These are phyloP conservation scores for Aspergillus sp. DNA, from an alignment of 2,329 filamentous ascomycete genomes.

Conservation along the genomic window DNA sequence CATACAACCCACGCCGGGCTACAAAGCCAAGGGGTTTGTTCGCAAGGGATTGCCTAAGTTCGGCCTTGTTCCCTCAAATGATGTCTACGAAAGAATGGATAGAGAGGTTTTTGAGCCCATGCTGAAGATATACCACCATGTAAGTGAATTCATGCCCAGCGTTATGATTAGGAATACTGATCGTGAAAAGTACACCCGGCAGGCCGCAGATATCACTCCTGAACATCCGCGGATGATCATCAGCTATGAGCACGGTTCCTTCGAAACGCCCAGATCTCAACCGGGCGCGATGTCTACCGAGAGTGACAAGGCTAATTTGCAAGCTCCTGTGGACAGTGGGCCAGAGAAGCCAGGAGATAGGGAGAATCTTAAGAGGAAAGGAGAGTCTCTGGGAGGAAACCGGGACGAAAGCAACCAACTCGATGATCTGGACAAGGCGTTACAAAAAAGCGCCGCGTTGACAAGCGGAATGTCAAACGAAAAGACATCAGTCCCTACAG, in stretches of 20 bases:
- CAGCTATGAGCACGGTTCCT: neutral
- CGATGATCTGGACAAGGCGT: neutral
- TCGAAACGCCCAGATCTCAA: neutral
- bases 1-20: constrained; percentile 27
- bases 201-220: neutral
- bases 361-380: neutral
- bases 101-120: constrained; percentile 31
- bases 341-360: neutral
- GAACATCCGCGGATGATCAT: neutral
- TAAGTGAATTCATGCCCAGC: constrained; percentile 13
- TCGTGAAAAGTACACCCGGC: constrained; percentile 1
- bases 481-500: constrained; percentile 4
- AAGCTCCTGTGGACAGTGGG: neutral
- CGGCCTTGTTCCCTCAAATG: constrained; percentile 17
- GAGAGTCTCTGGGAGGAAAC: neutral
- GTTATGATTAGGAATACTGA: constrained; percentile 1
- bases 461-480: neutral
- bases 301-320: neutral
- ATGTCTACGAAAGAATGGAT: constrained; percentile 18
- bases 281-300: neutral
- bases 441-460: neutral
- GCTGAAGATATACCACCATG: constrained; percentile 31
- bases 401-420: too few species aligned
- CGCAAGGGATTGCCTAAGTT: constrained; percentile 29
- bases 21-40: constrained; percentile 28